A percentile compares a stretch with the other conserved stretches of the same genome.
These are phyloP conservation scores for Penstemon davidsonii DNA, from an alignment of 257 asterid species.

Conservation along the genomic window DNA sequence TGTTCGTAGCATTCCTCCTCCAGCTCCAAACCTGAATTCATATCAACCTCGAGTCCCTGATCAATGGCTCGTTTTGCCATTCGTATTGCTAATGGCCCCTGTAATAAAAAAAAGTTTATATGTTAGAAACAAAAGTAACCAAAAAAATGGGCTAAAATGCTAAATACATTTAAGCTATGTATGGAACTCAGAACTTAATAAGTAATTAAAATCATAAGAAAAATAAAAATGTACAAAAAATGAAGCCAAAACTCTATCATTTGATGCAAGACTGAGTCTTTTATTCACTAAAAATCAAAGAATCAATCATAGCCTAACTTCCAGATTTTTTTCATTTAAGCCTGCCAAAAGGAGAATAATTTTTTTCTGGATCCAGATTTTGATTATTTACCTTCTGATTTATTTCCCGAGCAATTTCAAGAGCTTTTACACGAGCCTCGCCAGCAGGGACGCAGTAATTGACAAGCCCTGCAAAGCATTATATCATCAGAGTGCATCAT, in stretches of 20 bases:
- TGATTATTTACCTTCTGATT: conserved; percentile 61
- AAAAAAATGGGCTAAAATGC: too few relatives aligned
- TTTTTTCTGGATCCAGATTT: not conserved
- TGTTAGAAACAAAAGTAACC: not conserved
- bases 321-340: too few relatives aligned
- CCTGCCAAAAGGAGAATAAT: not conserved
- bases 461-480: conserved; percentile 66
- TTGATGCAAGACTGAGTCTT: too few relatives aligned
- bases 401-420: conserved; percentile 75
- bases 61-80: conserved; percentile 91
- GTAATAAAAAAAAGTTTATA: conserved; percentile 21
- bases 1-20: conserved; percentile 82
- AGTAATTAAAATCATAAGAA: too few relatives aligned
- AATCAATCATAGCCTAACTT: too few relatives aligned
- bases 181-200: too few relatives aligned
- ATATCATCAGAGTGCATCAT: conserved; percentile 21
- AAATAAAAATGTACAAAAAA: too few relatives aligned
- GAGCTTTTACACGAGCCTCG: conserved; percentile 75
- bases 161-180: too few relatives aligned
- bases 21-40: conserved; percentile 56
- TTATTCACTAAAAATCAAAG: too few relatives aligned
- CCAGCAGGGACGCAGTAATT: conserved; percentile 86
- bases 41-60: conserved; percentile 60
- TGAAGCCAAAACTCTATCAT: too few relatives aligned
- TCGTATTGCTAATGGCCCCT: conserved; percentile 91